A percentile compares a stretch with the other conserved stretches of the same genome.
Evolutionary conservation across 805 yeast species (phyloP).

Genomic region (Kregervanrija fluxuum): DNA sequence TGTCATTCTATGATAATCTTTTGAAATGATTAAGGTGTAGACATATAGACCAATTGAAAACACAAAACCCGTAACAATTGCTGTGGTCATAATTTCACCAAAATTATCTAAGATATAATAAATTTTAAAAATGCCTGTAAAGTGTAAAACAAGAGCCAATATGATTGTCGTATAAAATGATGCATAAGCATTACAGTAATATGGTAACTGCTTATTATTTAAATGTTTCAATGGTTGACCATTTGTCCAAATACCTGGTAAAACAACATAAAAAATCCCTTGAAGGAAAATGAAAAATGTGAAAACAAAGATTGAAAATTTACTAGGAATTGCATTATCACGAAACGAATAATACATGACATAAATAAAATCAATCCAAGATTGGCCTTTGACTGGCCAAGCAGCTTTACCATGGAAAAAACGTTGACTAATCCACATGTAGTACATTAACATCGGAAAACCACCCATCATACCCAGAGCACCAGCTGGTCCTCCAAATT

Average conservation of each 20-base stretch:
- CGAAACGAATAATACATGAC: conserved; percentile 39
- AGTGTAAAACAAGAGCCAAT: conserved; percentile 56
- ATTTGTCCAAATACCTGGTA: conserved; percentile 92
- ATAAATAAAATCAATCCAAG: conserved; percentile 41
- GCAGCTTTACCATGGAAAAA: conserved; percentile 74
- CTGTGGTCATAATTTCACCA: conserved; percentile 89
- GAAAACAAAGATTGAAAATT: conserved; percentile 62
- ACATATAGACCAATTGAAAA: conserved; percentile 67
- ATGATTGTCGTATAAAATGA: conserved; percentile 66
- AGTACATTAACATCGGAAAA: conserved; percentile 90
- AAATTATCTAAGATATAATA: conserved; percentile 72
- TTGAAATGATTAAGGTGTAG: conserved; percentile 54
- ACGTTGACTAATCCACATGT: conserved; percentile 88
- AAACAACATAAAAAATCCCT: conserved; percentile 63
- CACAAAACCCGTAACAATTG: conserved; percentile 70
- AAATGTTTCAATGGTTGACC: conserved; percentile 89
- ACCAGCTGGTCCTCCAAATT: conserved; percentile 91
- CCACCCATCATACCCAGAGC: conserved; percentile 88
- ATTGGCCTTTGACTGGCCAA: conserved; percentile 51
- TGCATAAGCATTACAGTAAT: conserved; percentile 88
- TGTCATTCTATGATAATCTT: conserved; percentile 84
- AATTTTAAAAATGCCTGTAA: conserved; percentile 65
- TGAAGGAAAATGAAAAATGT: conserved; percentile 64
- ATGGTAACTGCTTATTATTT: conserved; percentile 75
- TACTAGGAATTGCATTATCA: conserved; percentile 52